Evolutionary conservation across 2,329 filamentous ascomycete genomes (phyloP).

Genomic region (Talaromyces amestolkiae): DNA sequence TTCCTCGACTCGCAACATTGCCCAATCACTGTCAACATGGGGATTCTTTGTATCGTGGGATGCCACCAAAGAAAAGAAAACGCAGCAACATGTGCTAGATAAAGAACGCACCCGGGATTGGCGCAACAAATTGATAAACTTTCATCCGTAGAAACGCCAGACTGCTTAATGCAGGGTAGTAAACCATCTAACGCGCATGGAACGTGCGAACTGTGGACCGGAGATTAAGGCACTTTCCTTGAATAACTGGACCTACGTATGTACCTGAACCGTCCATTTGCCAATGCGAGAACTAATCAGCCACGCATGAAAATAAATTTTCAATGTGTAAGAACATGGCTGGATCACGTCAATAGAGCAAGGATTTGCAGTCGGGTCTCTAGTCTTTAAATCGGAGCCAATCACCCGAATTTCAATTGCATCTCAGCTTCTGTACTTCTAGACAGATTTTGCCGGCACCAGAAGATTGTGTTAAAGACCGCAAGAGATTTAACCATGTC

Average conservation of each 20-base stretch:
- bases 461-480: background rate
- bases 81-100: background rate
- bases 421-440: background rate
- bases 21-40: too few relatives aligned
- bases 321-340: conserved; percentile 2
- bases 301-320: background rate
- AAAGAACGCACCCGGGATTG: background rate
- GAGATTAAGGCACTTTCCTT: background rate
- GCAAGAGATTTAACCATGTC: background rate
- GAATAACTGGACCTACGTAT: background rate
- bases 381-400: background rate
- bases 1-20: background rate
- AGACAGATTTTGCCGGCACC: background rate
- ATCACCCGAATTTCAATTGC: background rate
- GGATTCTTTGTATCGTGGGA: background rate
- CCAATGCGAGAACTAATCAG: background rate
- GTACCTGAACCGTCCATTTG: background rate
- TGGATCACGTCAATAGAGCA: conserved; percentile 7
- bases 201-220: background rate
- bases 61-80: background rate
- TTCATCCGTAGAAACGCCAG: too few relatives aligned
- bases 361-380: background rate
- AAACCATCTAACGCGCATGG: background rate
- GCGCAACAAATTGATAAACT: background rate
- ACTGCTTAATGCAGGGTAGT: background rate